Evolutionary conservation across 202 grass and related monocot genomes (phyloP).

Genomic region (Hordeum pubiflorum): DNA sequence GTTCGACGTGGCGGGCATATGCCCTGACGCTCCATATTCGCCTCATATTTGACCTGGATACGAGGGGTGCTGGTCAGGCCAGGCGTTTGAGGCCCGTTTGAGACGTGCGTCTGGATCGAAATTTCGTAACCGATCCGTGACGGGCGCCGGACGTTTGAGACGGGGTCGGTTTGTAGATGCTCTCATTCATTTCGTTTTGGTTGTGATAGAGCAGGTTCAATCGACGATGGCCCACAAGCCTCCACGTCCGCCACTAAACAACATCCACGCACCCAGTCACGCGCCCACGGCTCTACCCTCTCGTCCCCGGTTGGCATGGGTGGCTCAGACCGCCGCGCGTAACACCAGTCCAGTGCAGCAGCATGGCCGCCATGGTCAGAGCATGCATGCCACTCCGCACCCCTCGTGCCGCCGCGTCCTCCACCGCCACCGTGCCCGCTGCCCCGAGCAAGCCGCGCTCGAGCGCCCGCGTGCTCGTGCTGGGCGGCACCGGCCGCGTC

Average conservation of each 20-base stretch:
- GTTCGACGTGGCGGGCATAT: no score
- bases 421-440: conserved; percentile 27
- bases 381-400: conserved; percentile 40
- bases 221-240: not conserved
- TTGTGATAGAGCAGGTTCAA: not conserved
- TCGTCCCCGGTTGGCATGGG: not conserved
- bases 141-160: no score
- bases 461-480: conserved; percentile 55
- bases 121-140: no score
- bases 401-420: conserved; percentile 22
- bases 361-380: conserved; percentile 40
- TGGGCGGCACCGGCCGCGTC: conserved; percentile 82
- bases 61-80: no score
- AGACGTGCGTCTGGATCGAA: no score
- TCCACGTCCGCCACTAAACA: not conserved
- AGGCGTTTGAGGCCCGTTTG: no score
- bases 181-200: no score
- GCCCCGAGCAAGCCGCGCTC: not conserved
- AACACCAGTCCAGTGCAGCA: not conserved
- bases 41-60: no score
- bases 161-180: no score
- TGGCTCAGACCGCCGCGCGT: not conserved
- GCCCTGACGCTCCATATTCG: no score
- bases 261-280: not conserved
- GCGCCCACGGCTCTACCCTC: not conserved